Evolutionary conservation across 208 protist genomes (phyloP).

Genomic region (Willaertia magna): DNA sequence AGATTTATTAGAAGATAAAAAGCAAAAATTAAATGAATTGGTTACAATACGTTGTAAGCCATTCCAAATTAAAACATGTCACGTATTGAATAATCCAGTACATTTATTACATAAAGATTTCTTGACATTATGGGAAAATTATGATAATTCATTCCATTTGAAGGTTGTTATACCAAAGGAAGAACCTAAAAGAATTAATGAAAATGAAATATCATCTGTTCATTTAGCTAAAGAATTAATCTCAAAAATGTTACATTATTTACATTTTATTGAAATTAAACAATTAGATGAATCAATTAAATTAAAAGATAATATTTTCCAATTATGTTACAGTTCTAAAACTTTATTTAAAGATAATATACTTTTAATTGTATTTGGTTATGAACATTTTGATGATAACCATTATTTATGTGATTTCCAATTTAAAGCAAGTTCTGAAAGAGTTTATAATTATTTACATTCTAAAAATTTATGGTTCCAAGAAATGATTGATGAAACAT

Average conservation of each 20-base stretch:
- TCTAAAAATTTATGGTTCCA: not conserved
- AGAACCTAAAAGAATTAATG: not conserved
- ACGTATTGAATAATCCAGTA: not conserved
- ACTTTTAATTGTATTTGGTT: not conserved
- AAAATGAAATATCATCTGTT: not conserved
- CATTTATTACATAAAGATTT: not conserved
- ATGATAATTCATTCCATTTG: not conserved
- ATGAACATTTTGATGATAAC: not conserved
- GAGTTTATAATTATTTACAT: not conserved
- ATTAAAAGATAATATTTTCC: not conserved
- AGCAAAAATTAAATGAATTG: not conserved
- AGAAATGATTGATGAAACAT: not conserved
- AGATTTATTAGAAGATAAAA: not conserved
- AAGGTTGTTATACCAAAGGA: not conserved
- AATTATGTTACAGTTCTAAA: not conserved
- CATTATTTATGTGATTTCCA: not conserved
- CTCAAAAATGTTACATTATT: not conserved
- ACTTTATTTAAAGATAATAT: not conserved
- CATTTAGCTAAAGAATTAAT: not conserved
- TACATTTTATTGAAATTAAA: not conserved
- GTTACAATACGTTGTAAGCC: not conserved
- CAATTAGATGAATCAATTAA: not conserved
- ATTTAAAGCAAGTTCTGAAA: not conserved
- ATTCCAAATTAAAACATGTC: not conserved
- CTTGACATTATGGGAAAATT: not conserved